Evolutionary conservation across 225 moss, liverwort and hornwort genomes (phyloP).

Genomic region (Polytrichum formosum): DNA sequence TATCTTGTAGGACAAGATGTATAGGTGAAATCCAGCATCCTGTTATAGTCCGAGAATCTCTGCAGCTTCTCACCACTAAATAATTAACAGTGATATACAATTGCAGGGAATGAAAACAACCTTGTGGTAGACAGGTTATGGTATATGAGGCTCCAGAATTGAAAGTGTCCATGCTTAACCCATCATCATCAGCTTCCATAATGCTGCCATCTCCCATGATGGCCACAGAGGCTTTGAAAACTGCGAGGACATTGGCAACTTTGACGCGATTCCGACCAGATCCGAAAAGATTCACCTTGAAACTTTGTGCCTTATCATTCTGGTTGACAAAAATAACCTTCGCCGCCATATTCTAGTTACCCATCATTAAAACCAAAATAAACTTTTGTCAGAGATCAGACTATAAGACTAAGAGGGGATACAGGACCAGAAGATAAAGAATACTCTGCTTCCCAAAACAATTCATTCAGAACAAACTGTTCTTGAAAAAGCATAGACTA

Average conservation of each 20-base stretch:
- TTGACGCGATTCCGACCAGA: conserved; percentile 43
- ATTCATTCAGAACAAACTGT: no score
- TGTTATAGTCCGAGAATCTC: no score
- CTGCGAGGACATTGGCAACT: conserved; percentile 48
- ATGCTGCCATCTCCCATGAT: conserved; percentile 58
- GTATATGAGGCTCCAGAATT: conserved; percentile 35
- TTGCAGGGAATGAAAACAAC: conserved; percentile 7
- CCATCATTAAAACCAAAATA: conserved; percentile 6
- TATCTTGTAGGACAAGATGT: no score
- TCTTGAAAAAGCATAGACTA: no score
- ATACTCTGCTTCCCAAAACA: no score
- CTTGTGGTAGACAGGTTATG: conserved; percentile 49
- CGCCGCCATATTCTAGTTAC: conserved; percentile 34
- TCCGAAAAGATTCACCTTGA: conserved; percentile 49
- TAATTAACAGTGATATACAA: no score
- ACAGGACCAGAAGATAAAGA: no score
- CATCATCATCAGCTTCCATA: conserved; percentile 56
- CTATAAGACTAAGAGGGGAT: no score
- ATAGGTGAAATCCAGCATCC: background rate
- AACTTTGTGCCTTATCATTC: conserved; percentile 37
- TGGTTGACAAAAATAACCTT: conserved; percentile 45
- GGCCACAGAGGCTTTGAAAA: conserved; percentile 46
- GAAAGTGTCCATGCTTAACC: conserved; percentile 54
- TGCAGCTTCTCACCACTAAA: background rate
- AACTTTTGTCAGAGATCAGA: no score